Conservation (phyloP, 1,284 basidiomycete genomes). For the Tylopilus microsporus region DNA sequence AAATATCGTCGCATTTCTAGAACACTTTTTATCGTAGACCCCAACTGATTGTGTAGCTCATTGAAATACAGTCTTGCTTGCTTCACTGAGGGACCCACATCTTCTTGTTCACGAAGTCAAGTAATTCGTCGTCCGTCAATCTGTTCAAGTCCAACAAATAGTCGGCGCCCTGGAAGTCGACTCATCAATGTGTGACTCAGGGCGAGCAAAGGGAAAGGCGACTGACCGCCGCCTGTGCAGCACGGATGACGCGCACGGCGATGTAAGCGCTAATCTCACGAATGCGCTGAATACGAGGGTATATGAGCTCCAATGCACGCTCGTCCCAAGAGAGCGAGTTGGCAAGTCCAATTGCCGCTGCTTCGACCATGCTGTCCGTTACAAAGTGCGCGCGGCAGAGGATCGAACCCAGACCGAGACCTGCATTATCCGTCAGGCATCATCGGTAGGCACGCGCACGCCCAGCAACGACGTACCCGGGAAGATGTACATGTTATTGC, state of each 20-base stretch:
- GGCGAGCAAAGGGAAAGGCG: not conserved
- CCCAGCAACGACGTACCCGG: slow-evolving; percentile 43
- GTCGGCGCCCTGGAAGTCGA: slow-evolving; percentile 51
- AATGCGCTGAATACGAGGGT: slow-evolving; percentile 75
- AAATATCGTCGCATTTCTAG: slow-evolving; percentile 6
- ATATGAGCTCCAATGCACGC: slow-evolving; percentile 58
- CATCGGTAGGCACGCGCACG: slow-evolving; percentile 3
- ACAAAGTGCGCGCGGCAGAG: slow-evolving; percentile 61
- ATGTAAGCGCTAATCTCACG: slow-evolving; percentile 78
- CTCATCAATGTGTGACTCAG: not conserved
- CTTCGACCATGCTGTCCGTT: slow-evolving; percentile 79
- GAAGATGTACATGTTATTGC: slow-evolving; percentile 87
- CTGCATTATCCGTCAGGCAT: slow-evolving; percentile 29
- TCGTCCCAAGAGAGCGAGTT: slow-evolving; percentile 74
- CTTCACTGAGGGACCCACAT: slow-evolving; percentile 61
- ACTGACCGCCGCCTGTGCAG: slow-evolving; percentile 70
- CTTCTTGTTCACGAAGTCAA: slow-evolving; percentile 51
- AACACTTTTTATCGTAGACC: not conserved
- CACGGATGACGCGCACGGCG: slow-evolving; percentile 68
- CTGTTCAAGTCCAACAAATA: slow-evolving; percentile 49
- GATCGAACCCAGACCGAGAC: slow-evolving; percentile 78
- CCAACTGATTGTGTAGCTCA: not conserved
- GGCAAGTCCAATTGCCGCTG: slow-evolving; percentile 72
- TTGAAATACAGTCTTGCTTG: not conserved
- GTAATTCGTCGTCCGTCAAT: slow-evolving; percentile 53